Percentiles rank a stretch among this genome's conserved stretches.
These are phyloP conservation scores for Hibiscus syriacus DNA, from an alignment of 345 rosid genomes.

Conservation along the genomic window DNA sequence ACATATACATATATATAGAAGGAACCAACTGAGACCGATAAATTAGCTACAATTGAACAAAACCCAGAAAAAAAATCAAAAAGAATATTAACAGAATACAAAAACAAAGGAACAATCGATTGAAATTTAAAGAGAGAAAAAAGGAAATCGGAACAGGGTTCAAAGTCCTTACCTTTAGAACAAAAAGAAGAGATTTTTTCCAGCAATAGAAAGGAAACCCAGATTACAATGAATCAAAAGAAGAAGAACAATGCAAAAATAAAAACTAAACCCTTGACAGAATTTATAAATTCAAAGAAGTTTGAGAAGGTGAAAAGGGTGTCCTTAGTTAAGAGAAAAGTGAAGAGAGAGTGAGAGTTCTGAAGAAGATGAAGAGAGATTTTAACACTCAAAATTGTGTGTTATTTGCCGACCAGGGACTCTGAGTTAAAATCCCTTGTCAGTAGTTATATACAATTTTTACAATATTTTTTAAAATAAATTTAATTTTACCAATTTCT, in stretches of 20 bases:
- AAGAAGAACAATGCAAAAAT: not conserved
- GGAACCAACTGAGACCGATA: too few species aligned
- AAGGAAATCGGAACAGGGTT: not conserved
- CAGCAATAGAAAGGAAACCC: slow-evolving; percentile 2
- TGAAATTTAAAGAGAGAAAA: not conserved
- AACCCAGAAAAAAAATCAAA: not conserved
- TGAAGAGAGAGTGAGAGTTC: slow-evolving; percentile 2
- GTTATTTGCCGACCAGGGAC: slow-evolving; percentile 24
- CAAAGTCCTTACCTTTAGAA: slow-evolving; percentile 1
- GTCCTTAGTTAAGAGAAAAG: not conserved
- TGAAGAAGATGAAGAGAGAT: slow-evolving; percentile 2
- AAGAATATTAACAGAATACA: not conserved
- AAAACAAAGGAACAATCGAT: too few species aligned
- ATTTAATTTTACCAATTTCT: not conserved
- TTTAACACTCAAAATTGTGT: not conserved
- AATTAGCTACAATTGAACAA: not conserved
- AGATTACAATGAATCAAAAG: not conserved
- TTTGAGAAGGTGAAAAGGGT: not conserved
- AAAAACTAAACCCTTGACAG: not conserved
- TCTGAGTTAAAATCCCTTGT: not conserved
- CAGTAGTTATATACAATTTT: not conserved
- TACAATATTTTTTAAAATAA: not conserved
- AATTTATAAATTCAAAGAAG: not conserved
- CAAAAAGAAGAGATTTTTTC: slow-evolving; percentile 2
- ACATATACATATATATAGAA: too few species aligned